These are phyloP conservation scores for Coemansia sp. DNA, from an alignment of 192 early-diverging fungal genomes.

Conservation along the genomic window DNA sequence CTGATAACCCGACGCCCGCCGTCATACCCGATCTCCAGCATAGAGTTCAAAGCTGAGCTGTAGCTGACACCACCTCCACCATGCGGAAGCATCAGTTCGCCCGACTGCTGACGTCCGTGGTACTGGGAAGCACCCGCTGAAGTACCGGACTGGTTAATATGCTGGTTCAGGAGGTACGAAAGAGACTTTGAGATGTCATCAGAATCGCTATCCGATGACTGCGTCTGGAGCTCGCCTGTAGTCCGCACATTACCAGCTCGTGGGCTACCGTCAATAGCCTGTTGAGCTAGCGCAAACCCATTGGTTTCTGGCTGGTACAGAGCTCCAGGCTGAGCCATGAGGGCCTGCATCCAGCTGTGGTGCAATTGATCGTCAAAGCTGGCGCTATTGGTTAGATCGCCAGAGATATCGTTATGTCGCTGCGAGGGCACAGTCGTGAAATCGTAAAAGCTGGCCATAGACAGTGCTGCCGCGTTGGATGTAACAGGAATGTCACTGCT, in stretches of 20 bases:
- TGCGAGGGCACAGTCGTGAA: conserved; percentile 1
- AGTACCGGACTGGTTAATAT: conserved; percentile 9
- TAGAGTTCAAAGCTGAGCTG: conserved; percentile 14
- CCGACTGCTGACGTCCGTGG: neutral
- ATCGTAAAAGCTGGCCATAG: neutral
- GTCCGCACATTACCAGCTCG: neutral
- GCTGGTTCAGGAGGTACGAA: conserved; percentile 34
- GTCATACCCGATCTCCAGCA: conserved; percentile 41
- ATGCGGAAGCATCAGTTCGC: neutral
- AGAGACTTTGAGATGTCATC: conserved; percentile 44
- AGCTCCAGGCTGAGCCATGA: conserved; percentile 16
- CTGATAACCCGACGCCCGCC: conserved; percentile 42
- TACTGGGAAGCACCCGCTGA: neutral
- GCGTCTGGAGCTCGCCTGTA: neutral
- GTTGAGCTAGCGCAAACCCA: neutral
- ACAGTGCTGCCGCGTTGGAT: neutral
- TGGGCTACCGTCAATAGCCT: neutral
- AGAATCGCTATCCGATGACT: conserved; percentile 34
- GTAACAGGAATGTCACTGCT: neutral
- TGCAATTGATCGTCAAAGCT: conserved; percentile 11
- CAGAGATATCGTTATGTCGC: neutral
- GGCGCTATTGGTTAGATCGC: neutral
- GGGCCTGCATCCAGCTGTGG: conserved; percentile 31
- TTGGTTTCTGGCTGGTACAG: neutral
- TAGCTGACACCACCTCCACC: neutral